Evolutionary conservation across 768 basidiomycete species (phyloP), one percentile per base, ranked within the genome.

Genomic region (Plicaturopsis crispa): DNA sequence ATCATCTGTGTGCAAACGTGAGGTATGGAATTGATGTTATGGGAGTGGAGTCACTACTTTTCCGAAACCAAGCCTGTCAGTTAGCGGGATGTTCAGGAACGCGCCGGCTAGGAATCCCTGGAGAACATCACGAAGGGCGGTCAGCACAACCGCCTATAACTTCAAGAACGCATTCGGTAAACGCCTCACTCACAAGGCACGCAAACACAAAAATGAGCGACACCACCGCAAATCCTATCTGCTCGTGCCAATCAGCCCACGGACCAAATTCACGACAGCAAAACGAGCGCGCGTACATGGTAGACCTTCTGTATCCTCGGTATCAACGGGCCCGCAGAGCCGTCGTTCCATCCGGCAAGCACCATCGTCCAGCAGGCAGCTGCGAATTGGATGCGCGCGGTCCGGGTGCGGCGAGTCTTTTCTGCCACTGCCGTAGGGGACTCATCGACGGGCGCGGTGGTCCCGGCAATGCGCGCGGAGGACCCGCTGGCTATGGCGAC

Each of bases 261-360:
- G n/a, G n/a, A n/a, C n/a, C n/a, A n/a, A 17, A 10, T 16, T 21
- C 4, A 19, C 23, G n/a, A 3, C 24, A 14, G 12, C 23, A 6
- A 22, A 28, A 16, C 18, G 24, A 14, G 13, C 38, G 24, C 36
- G 35, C 58, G 14, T 47, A 72, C 73, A 48, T 63, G 61, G 51
- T 72, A 73, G 52, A 73, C 69, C 5, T 57, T 54, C 53, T 84
- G 84, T 34, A 90, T 78, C 8, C 76, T 67, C 1, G 84, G 86
- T 4, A 90, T 57, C 14, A 91, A 57, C 1, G 87, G 84, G 2
- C 87, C 87, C 11, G 75, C 73, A 0, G 78, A 70, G 10, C 78
- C 80, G 54, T 87, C 86, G 49, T 81, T 85, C 84, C 84, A 89
- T 12, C 87, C 87, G 12, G 69, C 69, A 3, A 84, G 57, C 42